Conservation (phyloP, 2,329 filamentous ascomycete species). For the Verticillium klebahnii region DNA sequence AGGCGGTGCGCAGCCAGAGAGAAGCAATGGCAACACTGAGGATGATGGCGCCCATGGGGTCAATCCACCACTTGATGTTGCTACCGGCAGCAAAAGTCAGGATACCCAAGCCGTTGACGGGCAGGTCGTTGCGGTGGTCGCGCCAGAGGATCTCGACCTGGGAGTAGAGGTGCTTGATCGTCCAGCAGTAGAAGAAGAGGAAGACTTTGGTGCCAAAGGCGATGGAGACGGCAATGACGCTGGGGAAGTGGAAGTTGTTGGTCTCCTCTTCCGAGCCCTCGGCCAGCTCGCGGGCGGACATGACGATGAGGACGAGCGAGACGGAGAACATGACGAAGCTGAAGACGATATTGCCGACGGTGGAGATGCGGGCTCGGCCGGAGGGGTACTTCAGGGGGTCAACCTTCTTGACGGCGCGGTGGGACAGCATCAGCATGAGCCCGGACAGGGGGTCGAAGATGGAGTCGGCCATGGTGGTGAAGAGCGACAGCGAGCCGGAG, state of each 20-base stretch:
- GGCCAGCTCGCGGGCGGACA: slow-evolving; percentile 68
- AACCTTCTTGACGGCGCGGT: slow-evolving; percentile 82
- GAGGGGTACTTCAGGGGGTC: slow-evolving; percentile 84
- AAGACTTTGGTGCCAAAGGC: slow-evolving; percentile 81
- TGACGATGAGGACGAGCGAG: slow-evolving; percentile 86
- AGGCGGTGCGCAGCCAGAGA: slow-evolving; percentile 83
- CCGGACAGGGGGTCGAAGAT: slow-evolving; percentile 92
- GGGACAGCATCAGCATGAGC: slow-evolving; percentile 77
- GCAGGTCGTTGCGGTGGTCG: slow-evolving; percentile 94
- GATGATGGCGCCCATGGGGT: slow-evolving; percentile 84
- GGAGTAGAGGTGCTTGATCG: slow-evolving; percentile 83
- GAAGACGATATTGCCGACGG: slow-evolving; percentile 92
- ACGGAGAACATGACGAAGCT: slow-evolving; percentile 95
- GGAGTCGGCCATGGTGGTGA: slow-evolving; percentile 95
- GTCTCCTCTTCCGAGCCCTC: slow-evolving; percentile 42
- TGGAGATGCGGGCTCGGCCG: slow-evolving; percentile 91
- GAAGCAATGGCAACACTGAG: slow-evolving; percentile 72
- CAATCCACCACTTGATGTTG: slow-evolving; percentile 91
- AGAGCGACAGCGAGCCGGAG: slow-evolving; percentile 88
- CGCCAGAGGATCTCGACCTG: slow-evolving; percentile 93
- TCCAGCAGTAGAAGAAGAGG: slow-evolving; percentile 90
- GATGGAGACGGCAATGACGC: slow-evolving; percentile 76
- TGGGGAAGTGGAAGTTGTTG: slow-evolving; percentile 72
- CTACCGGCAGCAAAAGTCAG: slow-evolving; percentile 86
- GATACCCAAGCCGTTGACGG: slow-evolving; percentile 92